Evolutionary conservation across 306 rosid species (phyloP), one percentile per base, ranked within the genome.

Genomic region (Trifolium dubium): DNA sequence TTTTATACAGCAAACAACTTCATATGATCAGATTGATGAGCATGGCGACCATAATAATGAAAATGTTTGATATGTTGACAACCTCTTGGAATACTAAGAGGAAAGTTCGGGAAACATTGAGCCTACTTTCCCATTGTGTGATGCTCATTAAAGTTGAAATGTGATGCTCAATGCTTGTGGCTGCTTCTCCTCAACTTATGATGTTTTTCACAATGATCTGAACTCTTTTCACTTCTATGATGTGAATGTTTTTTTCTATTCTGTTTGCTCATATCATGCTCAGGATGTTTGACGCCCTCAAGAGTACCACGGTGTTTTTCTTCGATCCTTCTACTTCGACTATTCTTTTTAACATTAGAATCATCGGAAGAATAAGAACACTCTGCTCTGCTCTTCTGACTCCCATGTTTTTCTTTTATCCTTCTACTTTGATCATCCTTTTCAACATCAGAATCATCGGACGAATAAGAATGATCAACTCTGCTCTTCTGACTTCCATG

Each of bases 281-380:
- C 77, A 17, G 37, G 50, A 61, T 47, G 40, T 9, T 67, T 81
- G 62, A 70, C 63, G 30, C 51, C 77, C 53, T 73, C 63, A 3
- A 41, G 53, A 0, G 30, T 43, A 46, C 18, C 28, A 7, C 17
- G 3, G 29, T 53, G 64, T 64, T 63, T 76, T 34, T 62, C 77
- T 54, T 76, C 56, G 68, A 61, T 17, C 61, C 46, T 77, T 83
- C 78, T 76, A 65, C 67, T 46, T 46, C 15, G 77, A 53, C 71
- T 60, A 56, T 71, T 61, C 34, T 54, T 55, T 51, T 80, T 79
- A 28, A 58, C 46, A 35, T 79, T 73, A 62, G 80, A 78, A 71
- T 78, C 80, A 47, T 71, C 82, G 50, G 83, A 63, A 43, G 81
- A 73, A 78, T 69, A 55, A 43, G 69, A 53, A 65, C 49, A 62